Evolutionary conservation across 441 rosid species (phyloP).

Genomic region (Dalechampia spathulata): DNA sequence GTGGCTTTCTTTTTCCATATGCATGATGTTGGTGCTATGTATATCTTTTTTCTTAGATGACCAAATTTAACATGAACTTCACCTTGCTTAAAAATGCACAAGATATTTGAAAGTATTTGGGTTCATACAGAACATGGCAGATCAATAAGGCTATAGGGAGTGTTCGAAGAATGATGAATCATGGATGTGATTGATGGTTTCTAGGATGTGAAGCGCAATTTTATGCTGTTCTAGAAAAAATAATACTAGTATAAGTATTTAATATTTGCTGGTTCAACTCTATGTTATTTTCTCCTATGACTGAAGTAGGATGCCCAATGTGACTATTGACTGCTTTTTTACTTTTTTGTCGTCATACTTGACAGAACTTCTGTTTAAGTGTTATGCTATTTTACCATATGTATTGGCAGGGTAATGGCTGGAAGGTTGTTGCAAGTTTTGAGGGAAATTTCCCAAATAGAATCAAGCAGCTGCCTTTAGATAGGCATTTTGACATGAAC

Average conservation of each 20-base stretch:
- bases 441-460: constrained; percentile 91
- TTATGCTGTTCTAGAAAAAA: too few relatives aligned
- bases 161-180: too few relatives aligned
- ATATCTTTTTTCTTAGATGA: neutral
- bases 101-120: neutral
- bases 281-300: neutral
- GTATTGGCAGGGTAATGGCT: constrained; percentile 76
- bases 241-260: too few relatives aligned
- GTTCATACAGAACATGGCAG: too few relatives aligned
- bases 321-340: constrained; percentile 6
- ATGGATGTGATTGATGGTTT: too few relatives aligned
- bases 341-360: neutral
- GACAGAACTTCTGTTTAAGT: constrained; percentile 3
- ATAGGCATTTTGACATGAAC: constrained; percentile 82
- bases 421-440: constrained; percentile 96
- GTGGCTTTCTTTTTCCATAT: neutral
- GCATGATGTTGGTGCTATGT: neutral
- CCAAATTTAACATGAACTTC: neutral
- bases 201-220: too few relatives aligned
- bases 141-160: too few relatives aligned
- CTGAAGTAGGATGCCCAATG: neutral
- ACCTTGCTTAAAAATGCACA: neutral
- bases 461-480: constrained; percentile 94
- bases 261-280: too few relatives aligned
- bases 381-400: neutral